A percentile compares a stretch with the other conserved stretches of the same genome.
These are phyloP conservation scores for Picea abies DNA, from an alignment of 83 land plant genomes.

Conservation along the genomic window DNA sequence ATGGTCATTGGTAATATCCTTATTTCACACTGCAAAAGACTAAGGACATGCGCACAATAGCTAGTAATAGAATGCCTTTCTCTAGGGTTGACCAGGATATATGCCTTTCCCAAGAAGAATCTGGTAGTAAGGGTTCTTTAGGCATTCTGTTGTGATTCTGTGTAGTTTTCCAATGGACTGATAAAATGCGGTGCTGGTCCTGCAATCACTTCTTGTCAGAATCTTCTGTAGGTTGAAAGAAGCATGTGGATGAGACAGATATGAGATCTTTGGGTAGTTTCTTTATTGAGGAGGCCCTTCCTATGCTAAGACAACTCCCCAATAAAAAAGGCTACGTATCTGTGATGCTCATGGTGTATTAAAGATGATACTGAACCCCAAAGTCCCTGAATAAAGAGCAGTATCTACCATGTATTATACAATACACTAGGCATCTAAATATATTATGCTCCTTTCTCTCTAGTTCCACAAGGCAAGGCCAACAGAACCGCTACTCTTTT, in stretches of 20 bases:
- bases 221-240: neutral
- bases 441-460: neutral
- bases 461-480: neutral
- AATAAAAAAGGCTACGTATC: neutral
- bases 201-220: neutral
- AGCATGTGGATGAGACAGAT: neutral
- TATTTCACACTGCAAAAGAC: neutral
- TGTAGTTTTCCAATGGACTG: neutral
- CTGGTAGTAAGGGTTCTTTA: neutral
- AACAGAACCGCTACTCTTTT: neutral
- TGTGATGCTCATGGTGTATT: neutral
- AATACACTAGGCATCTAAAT: neutral
- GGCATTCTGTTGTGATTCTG: neutral
- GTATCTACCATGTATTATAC: neutral
- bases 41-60: neutral
- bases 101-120: neutral
- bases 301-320: neutral
- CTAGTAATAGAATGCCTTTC: constrained; percentile 2
- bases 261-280: neutral
- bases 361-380: neutral
- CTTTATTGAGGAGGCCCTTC: neutral
- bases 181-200: neutral
- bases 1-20: neutral
- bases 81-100: neutral
- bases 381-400: neutral